phyloP scores from a whole-genome alignment of 768 basidiomycete species.

The Sarcomyxa edulis region DNA sequence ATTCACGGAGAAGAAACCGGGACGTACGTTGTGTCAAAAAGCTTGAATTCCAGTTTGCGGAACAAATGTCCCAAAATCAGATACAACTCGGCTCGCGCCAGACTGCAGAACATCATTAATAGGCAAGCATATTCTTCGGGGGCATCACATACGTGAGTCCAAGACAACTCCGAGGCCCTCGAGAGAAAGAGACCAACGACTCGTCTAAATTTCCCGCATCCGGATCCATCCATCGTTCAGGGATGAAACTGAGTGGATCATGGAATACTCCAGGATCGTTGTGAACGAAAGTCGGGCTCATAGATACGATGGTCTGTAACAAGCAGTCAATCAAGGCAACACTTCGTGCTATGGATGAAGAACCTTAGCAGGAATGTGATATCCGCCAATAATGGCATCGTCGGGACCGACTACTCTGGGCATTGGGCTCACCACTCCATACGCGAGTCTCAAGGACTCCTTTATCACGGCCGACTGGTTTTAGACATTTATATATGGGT shows the following conservation, averaged over 20 bases:
- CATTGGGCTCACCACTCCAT: conserved; percentile 31
- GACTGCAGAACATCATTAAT: no score
- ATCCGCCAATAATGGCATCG: conserved; percentile 27
- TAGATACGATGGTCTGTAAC: conserved; percentile 34
- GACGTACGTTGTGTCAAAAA: conserved; percentile 26
- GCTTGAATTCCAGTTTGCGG: conserved; percentile 27
- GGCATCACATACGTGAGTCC: background rate
- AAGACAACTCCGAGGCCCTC: background rate
- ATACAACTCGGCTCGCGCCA: conserved; percentile 40
- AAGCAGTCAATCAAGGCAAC: conserved; percentile 16
- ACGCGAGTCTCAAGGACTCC: conserved; percentile 36
- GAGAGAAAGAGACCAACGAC: background rate
- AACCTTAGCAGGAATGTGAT: conserved; percentile 31
- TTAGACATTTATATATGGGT: background rate
- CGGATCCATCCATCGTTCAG: conserved; percentile 35
- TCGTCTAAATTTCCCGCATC: conserved; percentile 12
- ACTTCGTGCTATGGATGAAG: conserved; percentile 5
- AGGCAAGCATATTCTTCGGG: no score
- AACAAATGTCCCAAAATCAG: conserved; percentile 35
- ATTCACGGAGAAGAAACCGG: background rate
- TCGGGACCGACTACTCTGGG: conserved; percentile 33
- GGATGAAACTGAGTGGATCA: conserved; percentile 31
- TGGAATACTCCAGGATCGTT: conserved; percentile 33
- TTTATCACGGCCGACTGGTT: conserved; percentile 44
- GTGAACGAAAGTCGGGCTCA: conserved; percentile 33